Conservation (phyloP, 257 asterid genomes). For the Solanum bukasovii region DNA sequence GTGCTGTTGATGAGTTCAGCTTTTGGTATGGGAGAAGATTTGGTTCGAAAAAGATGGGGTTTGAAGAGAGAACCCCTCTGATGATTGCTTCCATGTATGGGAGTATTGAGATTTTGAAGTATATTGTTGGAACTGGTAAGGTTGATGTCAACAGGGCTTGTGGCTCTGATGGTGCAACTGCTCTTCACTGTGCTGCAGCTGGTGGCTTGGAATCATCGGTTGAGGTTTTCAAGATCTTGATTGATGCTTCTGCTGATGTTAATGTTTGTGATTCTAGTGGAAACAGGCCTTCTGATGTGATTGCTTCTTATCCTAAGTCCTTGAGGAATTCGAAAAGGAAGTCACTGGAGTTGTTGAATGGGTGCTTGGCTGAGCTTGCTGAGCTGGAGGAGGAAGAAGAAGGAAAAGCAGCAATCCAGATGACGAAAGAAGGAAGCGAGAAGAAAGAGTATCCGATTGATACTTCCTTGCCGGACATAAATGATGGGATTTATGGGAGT, state of each 20-base stretch:
- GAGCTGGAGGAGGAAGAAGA: slow-evolving; percentile 30
- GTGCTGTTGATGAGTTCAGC: slow-evolving; percentile 46
- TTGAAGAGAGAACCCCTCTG: slow-evolving; percentile 64
- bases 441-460: slow-evolving; percentile 71
- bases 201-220: slow-evolving; percentile 49
- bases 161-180: slow-evolving; percentile 70
- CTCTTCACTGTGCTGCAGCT: slow-evolving; percentile 81
- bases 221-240: slow-evolving; percentile 44
- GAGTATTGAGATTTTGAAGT: slow-evolving; percentile 49
- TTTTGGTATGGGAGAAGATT: slow-evolving; percentile 68
- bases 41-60: slow-evolving; percentile 64
- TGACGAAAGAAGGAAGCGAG: slow-evolving; percentile 22
- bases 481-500: slow-evolving; percentile 28
- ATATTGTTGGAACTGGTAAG: slow-evolving; percentile 33
- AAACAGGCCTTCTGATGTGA: slow-evolving; percentile 50
- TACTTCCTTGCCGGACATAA: slow-evolving; percentile 38
- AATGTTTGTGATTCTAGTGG: slow-evolving; percentile 43
- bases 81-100: slow-evolving; percentile 74
- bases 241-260: slow-evolving; percentile 40
- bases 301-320: slow-evolving; percentile 32
- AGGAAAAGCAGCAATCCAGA: slow-evolving; percentile 1
- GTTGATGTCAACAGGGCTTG: slow-evolving; percentile 61
- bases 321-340: slow-evolving; percentile 27
- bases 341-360: slow-evolving; percentile 52
- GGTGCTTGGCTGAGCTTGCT: slow-evolving; percentile 5